Conservation (phyloP, 495 filamentous ascomycete species). For the Entonaema liquescens region DNA sequence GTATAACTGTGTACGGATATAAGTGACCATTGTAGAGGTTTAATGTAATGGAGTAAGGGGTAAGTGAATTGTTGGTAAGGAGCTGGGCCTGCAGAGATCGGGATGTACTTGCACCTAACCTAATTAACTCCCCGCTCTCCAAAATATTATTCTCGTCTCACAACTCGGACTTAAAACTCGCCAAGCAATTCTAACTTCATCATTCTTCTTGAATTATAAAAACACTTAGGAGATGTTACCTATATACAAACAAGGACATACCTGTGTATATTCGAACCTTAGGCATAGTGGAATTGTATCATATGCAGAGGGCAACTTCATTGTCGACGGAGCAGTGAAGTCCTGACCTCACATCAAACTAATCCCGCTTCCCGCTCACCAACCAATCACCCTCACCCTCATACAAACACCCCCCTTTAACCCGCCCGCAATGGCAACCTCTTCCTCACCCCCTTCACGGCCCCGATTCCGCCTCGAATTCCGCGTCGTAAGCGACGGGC, state of each 20-base stretch:
- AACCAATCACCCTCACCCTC: neutral
- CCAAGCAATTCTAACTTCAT: neutral
- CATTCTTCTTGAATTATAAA: neutral
- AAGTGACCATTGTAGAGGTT: neutral
- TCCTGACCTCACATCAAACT: too few relatives aligned
- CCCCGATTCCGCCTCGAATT: slow-evolving; percentile 51
- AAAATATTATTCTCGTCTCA: slow-evolving; percentile 6
- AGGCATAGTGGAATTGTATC: too few relatives aligned
- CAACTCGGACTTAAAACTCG: neutral
- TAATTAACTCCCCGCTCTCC: neutral
- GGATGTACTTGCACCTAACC: neutral
- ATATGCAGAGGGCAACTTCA: too few relatives aligned
- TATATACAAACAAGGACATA: too few relatives aligned
- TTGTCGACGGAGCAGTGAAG: too few relatives aligned
- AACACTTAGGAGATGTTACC: too few relatives aligned
- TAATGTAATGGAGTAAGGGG: neutral
- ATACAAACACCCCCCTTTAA: neutral
- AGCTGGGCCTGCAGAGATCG: neutral
- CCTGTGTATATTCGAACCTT: too few relatives aligned
- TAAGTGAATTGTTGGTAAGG: neutral
- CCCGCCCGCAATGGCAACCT: neutral
- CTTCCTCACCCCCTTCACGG: neutral
- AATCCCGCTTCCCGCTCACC: too few relatives aligned
- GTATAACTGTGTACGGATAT: neutral
- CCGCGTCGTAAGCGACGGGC: slow-evolving; percentile 49